These are phyloP conservation scores for Fusarium musae DNA, from an alignment of 2,329 filamentous ascomycete genomes.

Conservation along the genomic window DNA sequence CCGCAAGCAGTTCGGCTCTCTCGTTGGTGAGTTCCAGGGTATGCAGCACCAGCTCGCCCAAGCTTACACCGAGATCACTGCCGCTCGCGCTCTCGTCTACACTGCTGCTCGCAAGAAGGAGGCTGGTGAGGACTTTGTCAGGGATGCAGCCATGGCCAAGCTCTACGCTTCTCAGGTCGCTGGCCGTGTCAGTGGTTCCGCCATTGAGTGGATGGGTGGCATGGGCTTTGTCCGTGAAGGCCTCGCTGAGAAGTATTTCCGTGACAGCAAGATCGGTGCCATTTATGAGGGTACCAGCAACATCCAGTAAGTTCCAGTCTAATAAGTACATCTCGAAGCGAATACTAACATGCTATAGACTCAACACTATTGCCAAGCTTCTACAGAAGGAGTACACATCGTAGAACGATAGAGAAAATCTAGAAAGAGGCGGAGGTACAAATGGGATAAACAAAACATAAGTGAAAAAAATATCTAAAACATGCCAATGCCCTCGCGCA, in stretches of 20 bases:
- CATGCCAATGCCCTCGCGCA: neutral
- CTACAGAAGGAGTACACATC: constrained; percentile 70
- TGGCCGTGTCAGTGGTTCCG: constrained; percentile 82
- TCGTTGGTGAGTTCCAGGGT: constrained; percentile 96
- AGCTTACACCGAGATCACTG: constrained; percentile 91
- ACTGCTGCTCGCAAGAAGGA: constrained; percentile 99
- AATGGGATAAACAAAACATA: constrained; percentile 15
- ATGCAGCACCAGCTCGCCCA: constrained; percentile 99
- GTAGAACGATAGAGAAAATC: constrained; percentile 38
- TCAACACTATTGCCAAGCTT: constrained; percentile 72
- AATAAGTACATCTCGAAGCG: neutral
- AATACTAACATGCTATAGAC: constrained; percentile 51
- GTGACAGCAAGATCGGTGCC: constrained; percentile 97
- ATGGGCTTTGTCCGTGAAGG: constrained; percentile 99
- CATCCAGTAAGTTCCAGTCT: constrained; percentile 65
- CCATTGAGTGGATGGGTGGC: constrained; percentile 99
- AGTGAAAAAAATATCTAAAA: constrained; percentile 29
- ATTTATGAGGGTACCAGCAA: constrained; percentile 95
- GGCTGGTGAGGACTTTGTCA: constrained; percentile 92
- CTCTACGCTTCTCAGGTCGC: constrained; percentile 94
- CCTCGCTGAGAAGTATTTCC: constrained; percentile 96
- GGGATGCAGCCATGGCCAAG: constrained; percentile 98
- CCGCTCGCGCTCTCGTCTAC: constrained; percentile 91
- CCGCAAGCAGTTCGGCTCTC: constrained; percentile 92
- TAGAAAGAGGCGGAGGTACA: constrained; percentile 18